Percentiles rank a stretch among this genome's conserved stretches.
These are phyloP conservation scores for Epichloe coenophiala DNA, from an alignment of 2,329 filamentous ascomycete genomes.

Conservation along the genomic window DNA sequence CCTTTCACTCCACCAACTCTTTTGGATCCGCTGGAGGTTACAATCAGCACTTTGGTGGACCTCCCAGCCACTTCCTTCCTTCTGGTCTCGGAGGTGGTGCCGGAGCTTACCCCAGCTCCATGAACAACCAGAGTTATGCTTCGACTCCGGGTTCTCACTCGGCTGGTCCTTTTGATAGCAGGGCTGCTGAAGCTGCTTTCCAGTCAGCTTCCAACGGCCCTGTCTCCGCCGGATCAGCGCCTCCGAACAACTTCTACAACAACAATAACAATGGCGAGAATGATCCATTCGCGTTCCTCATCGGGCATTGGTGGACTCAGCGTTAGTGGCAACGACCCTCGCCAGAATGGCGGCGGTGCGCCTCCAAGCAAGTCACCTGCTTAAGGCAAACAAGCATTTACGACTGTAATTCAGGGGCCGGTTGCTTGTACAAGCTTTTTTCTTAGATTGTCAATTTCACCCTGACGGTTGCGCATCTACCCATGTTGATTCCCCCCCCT, in stretches of 20 bases:
- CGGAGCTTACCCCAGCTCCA: slow-evolving; percentile 58
- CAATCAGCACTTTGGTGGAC: slow-evolving; percentile 73
- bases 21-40: slow-evolving; percentile 54
- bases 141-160: slow-evolving; percentile 68
- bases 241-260: slow-evolving; percentile 38
- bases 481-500: slow-evolving; percentile 15
- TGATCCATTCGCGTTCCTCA: slow-evolving; percentile 69
- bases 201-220: slow-evolving; percentile 74
- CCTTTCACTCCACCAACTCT: slow-evolving; percentile 56
- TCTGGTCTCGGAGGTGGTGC: slow-evolving; percentile 65
- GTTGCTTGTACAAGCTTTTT: slow-evolving; percentile 15
- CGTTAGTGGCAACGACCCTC: slow-evolving; percentile 51
- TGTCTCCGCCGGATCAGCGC: slow-evolving; percentile 60
- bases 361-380: slow-evolving; percentile 47
- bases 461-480: slow-evolving; percentile 11
- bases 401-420: background rate
- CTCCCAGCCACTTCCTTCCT: slow-evolving; percentile 80
- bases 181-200: slow-evolving; percentile 88
- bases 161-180: slow-evolving; percentile 80
- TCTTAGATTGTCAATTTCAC: slow-evolving; percentile 13
- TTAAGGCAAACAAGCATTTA: slow-evolving; percentile 20
- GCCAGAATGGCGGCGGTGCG: slow-evolving; percentile 46
- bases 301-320: slow-evolving; percentile 59
- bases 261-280: slow-evolving; percentile 53
- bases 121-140: slow-evolving; percentile 65